A percentile compares a stretch with the other conserved stretches of the same genome.
Evolutionary conservation across 768 basidiomycete genomes (phyloP).

Genomic region (Pulveroboletus sp.): DNA sequence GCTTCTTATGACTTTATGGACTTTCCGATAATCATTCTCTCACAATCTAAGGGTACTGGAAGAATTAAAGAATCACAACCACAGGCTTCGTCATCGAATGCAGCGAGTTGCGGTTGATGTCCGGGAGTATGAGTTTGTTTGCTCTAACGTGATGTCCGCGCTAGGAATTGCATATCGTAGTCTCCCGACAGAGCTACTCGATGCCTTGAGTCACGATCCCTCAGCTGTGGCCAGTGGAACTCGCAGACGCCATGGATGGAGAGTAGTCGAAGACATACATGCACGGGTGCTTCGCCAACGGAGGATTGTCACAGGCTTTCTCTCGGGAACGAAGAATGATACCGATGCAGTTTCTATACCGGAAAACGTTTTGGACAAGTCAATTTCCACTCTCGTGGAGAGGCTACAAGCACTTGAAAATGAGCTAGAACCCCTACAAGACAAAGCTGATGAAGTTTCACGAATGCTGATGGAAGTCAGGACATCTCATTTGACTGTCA

Average conservation of each 20-base stretch:
- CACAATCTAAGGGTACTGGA: slow-evolving; percentile 49
- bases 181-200: slow-evolving; percentile 63
- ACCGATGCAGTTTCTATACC: slow-evolving; percentile 7
- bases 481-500: slow-evolving; percentile 49
- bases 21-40: not conserved
- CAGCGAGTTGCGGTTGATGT: slow-evolving; percentile 59
- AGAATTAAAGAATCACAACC: slow-evolving; percentile 56
- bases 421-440: slow-evolving; percentile 40
- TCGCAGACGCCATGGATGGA: slow-evolving; percentile 57
- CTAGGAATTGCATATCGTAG: slow-evolving; percentile 44
- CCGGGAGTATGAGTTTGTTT: slow-evolving; percentile 61
- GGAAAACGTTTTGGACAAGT: slow-evolving; percentile 48
- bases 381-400: slow-evolving; percentile 46
- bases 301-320: slow-evolving; percentile 45
- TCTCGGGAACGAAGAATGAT: slow-evolving; percentile 23
- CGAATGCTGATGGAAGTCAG: slow-evolving; percentile 51
- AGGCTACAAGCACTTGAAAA: slow-evolving; percentile 48
- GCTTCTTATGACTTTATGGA: not conserved
- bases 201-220: slow-evolving; percentile 74
- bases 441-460: slow-evolving; percentile 46
- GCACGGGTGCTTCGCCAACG: slow-evolving; percentile 58
- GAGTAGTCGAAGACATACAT: slow-evolving; percentile 73
- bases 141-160: slow-evolving; percentile 44
- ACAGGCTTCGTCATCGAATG: slow-evolving; percentile 61
- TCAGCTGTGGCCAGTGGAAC: slow-evolving; percentile 68